phyloP scores from a whole-genome alignment of 2,329 filamentous ascomycete genomes.

The Hymenoscyphus linearis region DNA sequence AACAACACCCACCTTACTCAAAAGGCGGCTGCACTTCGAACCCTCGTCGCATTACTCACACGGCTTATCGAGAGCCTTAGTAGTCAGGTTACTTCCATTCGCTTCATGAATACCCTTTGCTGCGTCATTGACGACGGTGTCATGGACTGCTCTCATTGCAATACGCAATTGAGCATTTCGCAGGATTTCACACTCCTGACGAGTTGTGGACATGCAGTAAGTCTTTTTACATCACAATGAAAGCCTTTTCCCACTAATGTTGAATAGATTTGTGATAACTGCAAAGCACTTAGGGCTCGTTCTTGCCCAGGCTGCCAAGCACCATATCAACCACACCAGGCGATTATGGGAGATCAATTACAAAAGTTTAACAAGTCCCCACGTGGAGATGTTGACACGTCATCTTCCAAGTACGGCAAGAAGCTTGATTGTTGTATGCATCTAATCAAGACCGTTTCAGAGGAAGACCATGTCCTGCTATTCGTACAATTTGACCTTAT shows the following conservation, averaged over 20 bases:
- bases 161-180: neutral
- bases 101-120: neutral
- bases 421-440: constrained; percentile 44
- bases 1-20: neutral
- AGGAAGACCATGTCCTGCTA: constrained; percentile 46
- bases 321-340: neutral
- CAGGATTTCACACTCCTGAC: neutral
- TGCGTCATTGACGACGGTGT: neutral
- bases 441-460: constrained; percentile 36
- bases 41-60: neutral
- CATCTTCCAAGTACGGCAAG: constrained; percentile 6
- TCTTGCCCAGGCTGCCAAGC: neutral
- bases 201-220: neutral
- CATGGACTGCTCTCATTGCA: neutral
- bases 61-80: neutral
- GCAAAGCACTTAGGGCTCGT: neutral
- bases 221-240: too few relatives aligned
- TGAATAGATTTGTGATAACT: neutral
- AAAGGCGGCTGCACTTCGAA: neutral
- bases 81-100: neutral
- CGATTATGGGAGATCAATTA: neutral
- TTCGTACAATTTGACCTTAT: constrained; percentile 49
- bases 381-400: constrained; percentile 33
- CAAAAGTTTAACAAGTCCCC: constrained; percentile 5
- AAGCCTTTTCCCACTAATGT: too few relatives aligned